A percentile compares a stretch with the other conserved stretches of the same genome.
These are phyloP conservation scores for Maudiozyma turicensis DNA, from an alignment of 805 yeast genomes.

Conservation along the genomic window DNA sequence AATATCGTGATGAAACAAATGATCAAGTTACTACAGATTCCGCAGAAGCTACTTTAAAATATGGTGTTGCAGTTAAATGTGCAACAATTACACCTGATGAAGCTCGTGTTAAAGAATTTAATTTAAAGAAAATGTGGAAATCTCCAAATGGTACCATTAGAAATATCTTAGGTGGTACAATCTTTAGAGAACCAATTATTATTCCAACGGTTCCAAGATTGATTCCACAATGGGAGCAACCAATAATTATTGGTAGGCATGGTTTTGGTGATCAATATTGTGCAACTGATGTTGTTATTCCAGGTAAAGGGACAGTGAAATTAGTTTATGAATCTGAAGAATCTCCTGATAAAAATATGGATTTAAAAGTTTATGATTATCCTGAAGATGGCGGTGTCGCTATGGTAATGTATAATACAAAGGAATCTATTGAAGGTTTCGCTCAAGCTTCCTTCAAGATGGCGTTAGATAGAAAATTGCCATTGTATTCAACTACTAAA, in stretches of 20 bases:
- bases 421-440: conserved; percentile 79
- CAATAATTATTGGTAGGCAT: conserved; percentile 94
- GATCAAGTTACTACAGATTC: conserved; percentile 86
- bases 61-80: conserved; percentile 92
- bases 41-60: conserved; percentile 79
- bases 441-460: conserved; percentile 88
- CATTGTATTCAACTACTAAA: conserved; percentile 81
- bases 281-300: conserved; percentile 78
- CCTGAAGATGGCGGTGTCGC: conserved; percentile 65
- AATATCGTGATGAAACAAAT: conserved; percentile 76
- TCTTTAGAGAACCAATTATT: conserved; percentile 92
- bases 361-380: conserved; percentile 36
- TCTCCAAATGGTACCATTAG: conserved; percentile 97
- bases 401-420: conserved; percentile 92
- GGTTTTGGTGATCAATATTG: conserved; percentile 96
- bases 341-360: conserved; percentile 21
- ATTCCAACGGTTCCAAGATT: conserved; percentile 81
- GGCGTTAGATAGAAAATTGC: conserved; percentile 70
- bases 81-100: conserved; percentile 99
- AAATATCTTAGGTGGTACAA: conserved; percentile 92
- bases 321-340: conserved; percentile 70
- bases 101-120: conserved; percentile 85
- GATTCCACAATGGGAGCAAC: conserved; percentile 88
- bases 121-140: conserved; percentile 91
- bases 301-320: conserved; percentile 56